These are phyloP conservation scores for Tolypocladium guangdongense DNA, from an alignment of 2,329 filamentous ascomycete genomes.

Conservation along the genomic window DNA sequence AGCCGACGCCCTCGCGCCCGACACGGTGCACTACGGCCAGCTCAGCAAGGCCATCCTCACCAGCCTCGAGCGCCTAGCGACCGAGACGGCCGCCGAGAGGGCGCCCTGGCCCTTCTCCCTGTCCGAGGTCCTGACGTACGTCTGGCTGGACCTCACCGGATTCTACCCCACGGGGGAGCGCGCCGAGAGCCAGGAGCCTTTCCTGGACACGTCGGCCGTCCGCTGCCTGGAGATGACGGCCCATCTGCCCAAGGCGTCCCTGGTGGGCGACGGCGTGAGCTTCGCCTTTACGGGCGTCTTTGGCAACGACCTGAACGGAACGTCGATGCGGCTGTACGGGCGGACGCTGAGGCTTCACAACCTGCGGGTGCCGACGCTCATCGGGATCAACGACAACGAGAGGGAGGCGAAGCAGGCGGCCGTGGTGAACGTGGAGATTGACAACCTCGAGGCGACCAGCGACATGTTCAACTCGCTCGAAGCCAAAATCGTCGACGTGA, in stretches of 20 bases:
- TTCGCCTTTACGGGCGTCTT: slow-evolving; percentile 36
- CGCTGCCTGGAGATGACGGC: slow-evolving; percentile 41
- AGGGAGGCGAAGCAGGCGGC: slow-evolving; percentile 55
- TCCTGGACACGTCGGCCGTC: slow-evolving; percentile 23
- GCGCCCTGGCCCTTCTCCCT: slow-evolving; percentile 8
- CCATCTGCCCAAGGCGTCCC: slow-evolving; percentile 55
- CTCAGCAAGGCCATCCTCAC: slow-evolving; percentile 55
- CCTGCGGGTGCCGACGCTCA: slow-evolving; percentile 53
- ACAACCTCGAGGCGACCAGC: slow-evolving; percentile 31
- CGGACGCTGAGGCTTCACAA: slow-evolving; percentile 38
- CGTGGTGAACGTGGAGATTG: slow-evolving; percentile 50
- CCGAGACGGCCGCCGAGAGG: background rate
- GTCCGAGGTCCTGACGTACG: slow-evolving; percentile 15
- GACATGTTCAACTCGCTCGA: slow-evolving; percentile 50
- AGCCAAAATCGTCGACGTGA: slow-evolving; percentile 48
- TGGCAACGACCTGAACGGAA: slow-evolving; percentile 11
- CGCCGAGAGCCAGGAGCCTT: slow-evolving; percentile 8
- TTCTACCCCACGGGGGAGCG: slow-evolving; percentile 6
- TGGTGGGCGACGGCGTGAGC: slow-evolving; percentile 51
- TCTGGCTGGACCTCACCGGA: slow-evolving; percentile 23
- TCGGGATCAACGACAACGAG: slow-evolving; percentile 66
- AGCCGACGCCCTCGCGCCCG: slow-evolving; percentile 50
- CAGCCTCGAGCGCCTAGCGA: slow-evolving; percentile 25
- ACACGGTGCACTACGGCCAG: slow-evolving; percentile 66
- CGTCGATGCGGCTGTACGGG: slow-evolving; percentile 14